Conservation (phyloP, 495 filamentous ascomycete genomes). For the Aspergillus heteromorphus region DNA sequence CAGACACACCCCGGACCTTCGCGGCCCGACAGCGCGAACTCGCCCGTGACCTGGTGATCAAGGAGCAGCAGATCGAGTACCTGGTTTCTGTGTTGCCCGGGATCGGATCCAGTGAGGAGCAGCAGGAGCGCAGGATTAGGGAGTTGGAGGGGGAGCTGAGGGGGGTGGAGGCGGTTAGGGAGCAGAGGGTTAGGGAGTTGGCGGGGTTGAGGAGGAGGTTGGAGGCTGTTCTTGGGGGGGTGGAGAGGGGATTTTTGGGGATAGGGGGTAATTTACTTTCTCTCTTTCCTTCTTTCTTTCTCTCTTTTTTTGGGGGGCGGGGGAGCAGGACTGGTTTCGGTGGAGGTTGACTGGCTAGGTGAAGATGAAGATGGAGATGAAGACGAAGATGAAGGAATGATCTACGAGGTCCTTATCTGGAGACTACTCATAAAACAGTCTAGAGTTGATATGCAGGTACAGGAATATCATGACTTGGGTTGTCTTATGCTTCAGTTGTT, state of each 20-base stretch:
- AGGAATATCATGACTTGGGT: too few relatives aligned
- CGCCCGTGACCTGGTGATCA: conserved; percentile 77
- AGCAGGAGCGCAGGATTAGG: conserved; percentile 70
- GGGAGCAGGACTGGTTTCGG: too few relatives aligned
- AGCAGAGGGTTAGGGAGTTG: conserved; percentile 64
- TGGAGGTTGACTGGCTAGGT: too few relatives aligned
- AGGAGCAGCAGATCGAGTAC: conserved; percentile 91
- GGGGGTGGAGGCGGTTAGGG: conserved; percentile 65
- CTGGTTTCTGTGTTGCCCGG: conserved; percentile 82
- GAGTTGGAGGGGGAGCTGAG: conserved; percentile 73
- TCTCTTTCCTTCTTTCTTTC: too few relatives aligned
- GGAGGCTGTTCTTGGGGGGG: conserved; percentile 52
- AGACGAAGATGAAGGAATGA: too few relatives aligned
- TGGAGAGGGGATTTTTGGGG: conserved; percentile 23
- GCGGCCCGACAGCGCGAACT: conserved; percentile 69
- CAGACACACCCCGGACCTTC: conserved; percentile 63
- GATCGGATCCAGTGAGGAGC: conserved; percentile 73
- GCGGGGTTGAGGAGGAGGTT: conserved; percentile 60
- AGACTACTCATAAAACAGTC: too few relatives aligned
- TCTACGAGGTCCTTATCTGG: too few relatives aligned
- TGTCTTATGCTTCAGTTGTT: too few relatives aligned
- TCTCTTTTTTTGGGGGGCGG: too few relatives aligned
- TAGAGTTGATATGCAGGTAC: too few relatives aligned
- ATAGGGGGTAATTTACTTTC: too few relatives aligned
- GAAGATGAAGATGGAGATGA: too few relatives aligned